Evolutionary conservation across 352 stramenopile species (phyloP).

Genomic region (Peronospora farinosa): DNA sequence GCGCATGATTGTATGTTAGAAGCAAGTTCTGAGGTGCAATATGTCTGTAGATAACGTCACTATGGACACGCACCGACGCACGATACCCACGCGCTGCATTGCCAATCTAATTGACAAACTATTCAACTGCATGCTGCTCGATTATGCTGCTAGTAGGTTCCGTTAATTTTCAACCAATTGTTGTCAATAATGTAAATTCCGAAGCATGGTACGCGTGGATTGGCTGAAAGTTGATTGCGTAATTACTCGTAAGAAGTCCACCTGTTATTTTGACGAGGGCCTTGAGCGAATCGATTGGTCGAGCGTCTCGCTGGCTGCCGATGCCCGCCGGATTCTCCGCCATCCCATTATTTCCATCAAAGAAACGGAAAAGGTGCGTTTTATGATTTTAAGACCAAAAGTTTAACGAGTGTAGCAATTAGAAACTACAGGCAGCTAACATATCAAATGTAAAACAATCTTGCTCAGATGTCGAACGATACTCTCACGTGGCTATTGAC

Average conservation of each 20-base stretch:
- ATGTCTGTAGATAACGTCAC: neutral
- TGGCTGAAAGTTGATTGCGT: conserved; percentile 3
- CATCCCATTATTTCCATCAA: conserved; percentile 86
- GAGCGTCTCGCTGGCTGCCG: conserved; percentile 34
- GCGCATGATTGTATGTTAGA: conserved; percentile 2
- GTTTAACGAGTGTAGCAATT: neutral
- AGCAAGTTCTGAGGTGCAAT: neutral
- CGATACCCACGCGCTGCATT: conserved; percentile 22
- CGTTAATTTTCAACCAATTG: conserved; percentile 1
- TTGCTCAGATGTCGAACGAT: conserved; percentile 83
- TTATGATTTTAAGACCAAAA: neutral
- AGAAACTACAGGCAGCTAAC: conserved; percentile 8
- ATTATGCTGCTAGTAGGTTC: neutral
- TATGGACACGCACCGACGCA: conserved; percentile 11
- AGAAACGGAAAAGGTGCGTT: conserved; percentile 61
- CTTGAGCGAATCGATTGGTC: conserved; percentile 63
- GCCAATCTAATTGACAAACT: conserved; percentile 3
- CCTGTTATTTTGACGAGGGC: conserved; percentile 37
- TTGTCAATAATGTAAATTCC: neutral
- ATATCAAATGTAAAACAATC: conserved; percentile 2
- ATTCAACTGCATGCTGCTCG: conserved; percentile 1
- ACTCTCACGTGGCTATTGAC: conserved; percentile 95
- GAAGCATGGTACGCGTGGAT: neutral
- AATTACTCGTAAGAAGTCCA: conserved; percentile 18
- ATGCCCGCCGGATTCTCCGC: conserved; percentile 10